Conservation (phyloP, 805 yeast species). For the Komagataella mondaviorum region DNA sequence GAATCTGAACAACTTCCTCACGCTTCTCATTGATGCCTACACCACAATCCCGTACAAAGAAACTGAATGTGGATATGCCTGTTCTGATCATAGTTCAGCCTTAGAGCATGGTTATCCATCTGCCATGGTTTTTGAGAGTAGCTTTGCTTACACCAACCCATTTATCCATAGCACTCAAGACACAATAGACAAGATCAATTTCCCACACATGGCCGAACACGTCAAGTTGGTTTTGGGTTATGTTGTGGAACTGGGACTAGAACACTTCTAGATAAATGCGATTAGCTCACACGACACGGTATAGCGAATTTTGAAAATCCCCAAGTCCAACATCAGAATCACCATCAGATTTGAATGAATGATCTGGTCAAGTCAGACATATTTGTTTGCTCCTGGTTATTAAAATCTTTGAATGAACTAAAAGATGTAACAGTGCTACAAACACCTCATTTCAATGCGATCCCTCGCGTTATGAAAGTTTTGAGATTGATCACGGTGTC, state of each 20-base stretch:
- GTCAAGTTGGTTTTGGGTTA: constrained; percentile 65
- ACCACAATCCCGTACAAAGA: constrained; percentile 58
- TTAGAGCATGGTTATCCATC: constrained; percentile 74
- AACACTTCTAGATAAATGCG: not conserved
- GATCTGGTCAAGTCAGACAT: not conserved
- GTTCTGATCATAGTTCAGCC: constrained; percentile 90
- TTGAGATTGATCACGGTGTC: not conserved
- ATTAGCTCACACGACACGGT: no score
- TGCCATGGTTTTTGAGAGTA: constrained; percentile 71
- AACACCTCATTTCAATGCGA: not conserved
- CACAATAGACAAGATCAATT: constrained; percentile 67
- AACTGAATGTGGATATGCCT: constrained; percentile 80
- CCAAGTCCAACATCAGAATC: not conserved
- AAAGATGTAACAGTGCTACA: not conserved
- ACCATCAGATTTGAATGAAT: not conserved
- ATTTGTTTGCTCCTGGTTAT: not conserved
- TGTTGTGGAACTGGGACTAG: constrained; percentile 45
- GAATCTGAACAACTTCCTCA: constrained; percentile 44
- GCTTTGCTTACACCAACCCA: constrained; percentile 46
- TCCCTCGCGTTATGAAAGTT: not conserved
- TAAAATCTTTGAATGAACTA: not conserved
- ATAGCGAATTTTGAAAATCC: not conserved
- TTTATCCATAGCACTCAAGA: constrained; percentile 70
- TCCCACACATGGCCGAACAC: constrained; percentile 72
- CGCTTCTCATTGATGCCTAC: constrained; percentile 46